Conservation (phyloP, 1,284 basidiomycete genomes). For the Tilletia setariae region DNA sequence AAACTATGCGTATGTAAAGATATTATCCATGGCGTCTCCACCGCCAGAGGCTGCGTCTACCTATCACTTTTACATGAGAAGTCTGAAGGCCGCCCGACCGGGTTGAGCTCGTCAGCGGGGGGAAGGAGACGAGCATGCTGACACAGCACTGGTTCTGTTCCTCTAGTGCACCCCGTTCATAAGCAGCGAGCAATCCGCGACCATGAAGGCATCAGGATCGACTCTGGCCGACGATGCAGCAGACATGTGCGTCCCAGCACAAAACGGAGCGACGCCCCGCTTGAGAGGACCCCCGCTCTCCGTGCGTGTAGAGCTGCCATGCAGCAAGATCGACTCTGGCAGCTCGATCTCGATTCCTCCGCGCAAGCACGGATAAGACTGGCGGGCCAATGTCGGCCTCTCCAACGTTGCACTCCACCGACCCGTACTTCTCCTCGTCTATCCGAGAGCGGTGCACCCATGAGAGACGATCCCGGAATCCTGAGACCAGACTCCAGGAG, state of each 20-base stretch:
- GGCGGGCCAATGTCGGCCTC: slow-evolving; percentile 34
- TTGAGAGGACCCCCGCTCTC: slow-evolving; percentile 48
- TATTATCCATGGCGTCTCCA: slow-evolving; percentile 1
- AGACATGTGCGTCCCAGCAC: not conserved
- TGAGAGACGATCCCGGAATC: slow-evolving; percentile 18
- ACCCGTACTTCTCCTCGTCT: slow-evolving; percentile 45
- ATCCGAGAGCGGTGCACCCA: slow-evolving; percentile 24
- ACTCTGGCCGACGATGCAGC: slow-evolving; percentile 9
- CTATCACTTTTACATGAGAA: not conserved
- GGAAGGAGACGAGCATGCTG: not conserved
- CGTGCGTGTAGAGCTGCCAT: slow-evolving; percentile 33
- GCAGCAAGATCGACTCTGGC: not conserved
- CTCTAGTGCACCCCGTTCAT: not conserved
- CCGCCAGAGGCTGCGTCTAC: not conserved
- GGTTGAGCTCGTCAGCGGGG: too few relatives aligned
- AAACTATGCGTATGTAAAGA: not conserved
- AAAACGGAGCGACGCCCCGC: slow-evolving; percentile 38
- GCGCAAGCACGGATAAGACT: not conserved
- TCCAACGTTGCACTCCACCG: slow-evolving; percentile 39
- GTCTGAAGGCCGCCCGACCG: not conserved
- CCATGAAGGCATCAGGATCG: slow-evolving; percentile 14
- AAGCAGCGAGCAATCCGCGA: not conserved
- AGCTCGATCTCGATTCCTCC: slow-evolving; percentile 23
- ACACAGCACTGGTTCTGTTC: not conserved
- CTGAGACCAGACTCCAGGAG: slow-evolving; percentile 26